Evolutionary conservation across 768 basidiomycete species (phyloP), one percentile per base, ranked within the genome.

Genomic region (Vararia minispora): DNA sequence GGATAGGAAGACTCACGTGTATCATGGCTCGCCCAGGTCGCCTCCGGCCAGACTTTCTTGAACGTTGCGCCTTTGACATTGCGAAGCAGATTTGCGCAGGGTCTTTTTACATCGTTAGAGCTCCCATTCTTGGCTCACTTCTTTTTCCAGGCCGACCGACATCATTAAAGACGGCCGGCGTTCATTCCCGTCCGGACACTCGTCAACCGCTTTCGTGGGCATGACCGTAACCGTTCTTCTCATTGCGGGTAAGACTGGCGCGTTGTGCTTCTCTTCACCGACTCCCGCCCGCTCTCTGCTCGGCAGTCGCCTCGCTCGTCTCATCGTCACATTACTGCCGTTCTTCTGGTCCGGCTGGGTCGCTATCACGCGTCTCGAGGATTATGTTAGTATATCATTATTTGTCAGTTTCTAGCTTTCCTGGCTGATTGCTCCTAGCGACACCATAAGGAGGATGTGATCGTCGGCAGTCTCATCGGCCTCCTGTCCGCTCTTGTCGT

Each of bases 171-270:
- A 71, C 39, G 76, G 76, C 11, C 59, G 76, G 24, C 63, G 66
- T 39, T 80, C 77, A 0, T 82, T 82, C 49, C 79, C 78, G 6
- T 79, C 76, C 9, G 79, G 79, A 5, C 79, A 82, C 52, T 76
- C 78, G 1, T 76, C 77, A 1, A 71, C 72, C 9, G 78, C 71
- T 6, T 80, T 76, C 50, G 63, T 71, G 2, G 77, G 77, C 22
- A 79, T 80, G 74, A 62, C 68, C 17, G 75, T 78, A 46, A 49
- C 77, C 16, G 68, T 72, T 4, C 61, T 82, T 7, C 79, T 70
- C 60, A 55, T 79, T 11, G 77, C 77, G 21, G 72, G 74, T n/a
- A 68, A 74, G 51, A 78, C 77, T 5, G 71, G 71, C 6, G 72
- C 74, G 5, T 72, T 71, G 70, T 69, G 69, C 41, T 70, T 74